Base-by-base conservation (phyloP, 2,329 filamentous ascomycete species). In the Neonectria faginata region DNA sequence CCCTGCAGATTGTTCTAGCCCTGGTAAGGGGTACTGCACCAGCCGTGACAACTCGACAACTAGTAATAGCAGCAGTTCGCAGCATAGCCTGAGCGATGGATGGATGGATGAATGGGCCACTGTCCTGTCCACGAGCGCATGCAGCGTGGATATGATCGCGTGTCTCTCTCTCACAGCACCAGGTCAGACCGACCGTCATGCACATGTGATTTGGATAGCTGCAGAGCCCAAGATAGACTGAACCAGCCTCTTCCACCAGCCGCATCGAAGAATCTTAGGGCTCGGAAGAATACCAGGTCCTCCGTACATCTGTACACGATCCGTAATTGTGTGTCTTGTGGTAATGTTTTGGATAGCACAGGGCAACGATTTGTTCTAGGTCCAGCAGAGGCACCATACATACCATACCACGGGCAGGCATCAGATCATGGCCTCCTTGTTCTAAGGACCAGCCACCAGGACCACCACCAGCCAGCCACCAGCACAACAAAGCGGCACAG, bases 61-160 rank as follows among this genome's bases (percentile, higher is more conserved):
- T 42, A 3, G 27, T 33, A 3, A 16, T 33, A 51, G 48, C 29
- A 51, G 47, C 16, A 51, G 48, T 51, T 51, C 29, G 29, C 27
- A 31, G n/a, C 39, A 18, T 29, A n/a, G 22, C 33, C 53, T 29
- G 16, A 45, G 27, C 16, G 33, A 27, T 29, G 25, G 25, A 25
- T 25, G 25, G 25, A 6, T 25, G 25, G 25, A 22, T 22, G 22
- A 18, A 29, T 16, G 31, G 31, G 39, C 14, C 54, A 14, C 25
- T 39, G 48, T 5, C 45, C 48, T 33, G 11, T 58, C 18, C 27
- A 54, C 33, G 20, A 36, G 53, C 56, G 51, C 61, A 64, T 64
- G 53, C 53, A 67, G 56, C 57, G 52, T 70, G 65, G 64, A 62
- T 53, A 27, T 64, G 66, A 69, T 73, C 67, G 64, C 66, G 67